Percentiles rank a stretch among this genome's conserved stretches.
Conservation (phyloP, 768 basidiomycete species). For the Suillus variegatus region DNA sequence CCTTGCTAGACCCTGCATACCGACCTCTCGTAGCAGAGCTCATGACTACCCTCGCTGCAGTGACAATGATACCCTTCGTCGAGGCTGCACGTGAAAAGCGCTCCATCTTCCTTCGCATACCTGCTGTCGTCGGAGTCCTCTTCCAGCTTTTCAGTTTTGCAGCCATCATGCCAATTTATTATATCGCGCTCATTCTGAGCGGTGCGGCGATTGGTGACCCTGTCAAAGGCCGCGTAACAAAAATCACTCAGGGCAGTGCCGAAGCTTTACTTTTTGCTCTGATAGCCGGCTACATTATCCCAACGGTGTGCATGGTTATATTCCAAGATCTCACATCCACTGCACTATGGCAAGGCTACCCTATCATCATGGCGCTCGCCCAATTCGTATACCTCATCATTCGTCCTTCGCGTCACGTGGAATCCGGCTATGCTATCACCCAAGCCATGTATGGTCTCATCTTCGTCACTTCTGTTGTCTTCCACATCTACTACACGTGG, state of each 20-base stretch:
- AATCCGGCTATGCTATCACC: conserved; percentile 25
- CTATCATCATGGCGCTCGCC: conserved; percentile 46
- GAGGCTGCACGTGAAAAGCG: conserved; percentile 45
- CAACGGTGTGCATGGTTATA: conserved; percentile 46
- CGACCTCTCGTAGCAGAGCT: conserved; percentile 19
- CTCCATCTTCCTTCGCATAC: conserved; percentile 39
- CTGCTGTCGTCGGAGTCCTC: conserved; percentile 42
- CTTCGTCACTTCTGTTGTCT: conserved; percentile 24
- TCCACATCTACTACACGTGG: conserved; percentile 28
- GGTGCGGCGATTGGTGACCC: conserved; percentile 24
- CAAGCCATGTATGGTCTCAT: conserved; percentile 16
- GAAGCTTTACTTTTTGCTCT: conserved; percentile 55
- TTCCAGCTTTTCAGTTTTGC: conserved; percentile 46
- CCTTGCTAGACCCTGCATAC: conserved; percentile 18
- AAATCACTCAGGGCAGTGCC: conserved; percentile 46
- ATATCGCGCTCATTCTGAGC: conserved; percentile 45
- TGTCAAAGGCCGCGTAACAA: conserved; percentile 18
- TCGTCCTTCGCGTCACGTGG: conserved; percentile 24
- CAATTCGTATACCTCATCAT: conserved; percentile 40
- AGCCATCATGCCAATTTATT: conserved; percentile 48
- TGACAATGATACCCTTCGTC: conserved; percentile 41
- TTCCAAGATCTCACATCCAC: conserved; percentile 45
- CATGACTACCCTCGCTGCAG: conserved; percentile 13
- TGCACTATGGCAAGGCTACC: conserved; percentile 57
- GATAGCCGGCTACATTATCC: conserved; percentile 45